Evolutionary conservation across 2,329 filamentous ascomycete species (phyloP), one percentile per base, ranked within the genome.

Genomic region (Alternaria tenuissima): DNA sequence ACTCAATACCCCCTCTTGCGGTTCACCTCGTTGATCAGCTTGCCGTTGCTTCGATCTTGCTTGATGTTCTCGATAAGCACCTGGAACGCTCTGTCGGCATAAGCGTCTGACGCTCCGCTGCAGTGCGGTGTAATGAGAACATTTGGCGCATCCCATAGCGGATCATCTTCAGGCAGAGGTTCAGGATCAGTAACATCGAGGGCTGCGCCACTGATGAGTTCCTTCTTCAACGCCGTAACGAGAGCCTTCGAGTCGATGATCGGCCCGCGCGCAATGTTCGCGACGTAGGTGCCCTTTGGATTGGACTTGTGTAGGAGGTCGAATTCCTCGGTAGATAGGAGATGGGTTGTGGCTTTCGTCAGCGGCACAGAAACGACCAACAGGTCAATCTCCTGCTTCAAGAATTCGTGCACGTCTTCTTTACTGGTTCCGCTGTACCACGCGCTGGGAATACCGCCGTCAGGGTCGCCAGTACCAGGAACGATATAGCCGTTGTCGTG

Each of bases 181-280:
- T 94, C 92, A 0, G 91, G 91, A 61, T 94, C 91, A 2, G 91
- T 91, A 1, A 94, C 91, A 73, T 94, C 91, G 41, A 94, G 78
- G 1, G 91, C 91, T 0, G 91, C 92, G 30, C 91, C 91, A 3
- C 82, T 77, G 30, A 91, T 72, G 2, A 83, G 81, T 0, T 83
- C 84, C 0, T 81, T 81, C 41, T 86, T 78, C 11, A 94, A 78
- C 0, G 90, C 89, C 1, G 81, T 80, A 18, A 92, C 84, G 52
- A 94, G 74, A 2, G 87, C 89, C 2, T 84, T 78, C 64, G 88
- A 86, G 53, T 89, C 82, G 14, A 91, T 76, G 42, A 91, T 85
- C 34, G 81, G 80, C 0, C 89, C 91, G 2, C 91, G 85, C 0
- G 88, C 87, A 64, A 94, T 91, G 69, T 94, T 94, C 52, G 87